Evolutionary conservation across 495 filamentous ascomycete genomes (phyloP), one percentile per base, ranked within the genome.

Genomic region (Bryoglossum gracile): DNA sequence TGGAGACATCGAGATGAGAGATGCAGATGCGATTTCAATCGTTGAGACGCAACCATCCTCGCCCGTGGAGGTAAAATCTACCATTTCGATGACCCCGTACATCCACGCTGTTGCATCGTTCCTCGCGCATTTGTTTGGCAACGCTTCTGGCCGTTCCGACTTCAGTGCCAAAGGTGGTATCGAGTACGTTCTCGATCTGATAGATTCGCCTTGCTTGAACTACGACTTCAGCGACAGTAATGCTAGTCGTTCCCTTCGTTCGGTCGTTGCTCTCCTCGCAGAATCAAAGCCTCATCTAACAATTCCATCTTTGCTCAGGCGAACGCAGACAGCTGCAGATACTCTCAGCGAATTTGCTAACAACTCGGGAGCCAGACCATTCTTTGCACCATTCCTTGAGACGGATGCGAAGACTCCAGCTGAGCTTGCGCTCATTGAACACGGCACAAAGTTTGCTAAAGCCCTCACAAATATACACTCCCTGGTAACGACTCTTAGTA

Each of bases 261-360:
- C 77, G 13, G 81, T 92, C n/a, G 68, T 94, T 13, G 80, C 90
- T 50, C 74, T 82, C 53, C 74, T 94, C 48, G 79, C 89, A 26
- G 94, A 97, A 60, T 78, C 80, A 13, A 89, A 86, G 57, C 83
- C 91, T 16, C 81, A 92, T 59, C 67, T 91, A 8, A 81, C 88
- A 2, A 67, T 97, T 10, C 88, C 89, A 0, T 87, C 87, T 8
- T 64, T 96, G 21, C 65, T 96, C 18, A 76, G 80, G 49, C 78
- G 87, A 36, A 76, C 83, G 8, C 85, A 94, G 54, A 64, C 62
- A 22, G 78, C 82, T 17, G 67, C 90, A 26, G 74, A 87, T 54
- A 73, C 68, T 34, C 72, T 96, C 11, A 66, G 77, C 46, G 78
- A 82, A 6, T 74, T 96, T 42, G 52, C 45, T 3, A 38, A 32